These are phyloP conservation scores for Golubevia sp. DNA, from an alignment of 1,284 basidiomycete species.

Conservation along the genomic window DNA sequence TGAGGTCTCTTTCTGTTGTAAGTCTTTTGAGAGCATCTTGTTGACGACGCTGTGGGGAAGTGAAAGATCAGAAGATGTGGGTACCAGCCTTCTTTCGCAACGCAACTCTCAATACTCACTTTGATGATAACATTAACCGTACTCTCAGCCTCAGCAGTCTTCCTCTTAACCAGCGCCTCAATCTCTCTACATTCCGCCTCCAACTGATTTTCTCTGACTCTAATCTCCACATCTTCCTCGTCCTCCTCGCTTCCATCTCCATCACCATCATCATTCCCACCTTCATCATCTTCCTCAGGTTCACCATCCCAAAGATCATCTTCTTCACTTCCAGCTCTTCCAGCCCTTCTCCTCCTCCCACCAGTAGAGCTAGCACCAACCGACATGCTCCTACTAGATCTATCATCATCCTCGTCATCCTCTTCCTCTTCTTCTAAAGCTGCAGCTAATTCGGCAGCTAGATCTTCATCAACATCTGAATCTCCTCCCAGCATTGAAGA, in stretches of 20 bases:
- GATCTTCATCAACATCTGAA: slow-evolving; percentile 52
- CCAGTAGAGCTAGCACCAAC: no score
- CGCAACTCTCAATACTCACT: slow-evolving; percentile 3
- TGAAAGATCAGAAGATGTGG: not conserved
- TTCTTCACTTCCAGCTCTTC: no score
- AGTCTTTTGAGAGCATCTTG: slow-evolving; percentile 50
- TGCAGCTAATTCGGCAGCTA: slow-evolving; percentile 58
- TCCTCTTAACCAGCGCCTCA: slow-evolving; percentile 48
- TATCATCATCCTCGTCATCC: slow-evolving; percentile 39
- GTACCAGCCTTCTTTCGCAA: not conserved
- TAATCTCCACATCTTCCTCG: slow-evolving; percentile 41
- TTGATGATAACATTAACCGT: slow-evolving; percentile 56
- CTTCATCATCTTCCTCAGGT: slow-evolving; percentile 34
- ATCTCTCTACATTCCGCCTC: slow-evolving; percentile 58
- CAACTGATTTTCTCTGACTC: slow-evolving; percentile 54
- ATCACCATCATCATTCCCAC: slow-evolving; percentile 6
- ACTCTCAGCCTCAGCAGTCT: slow-evolving; percentile 51
- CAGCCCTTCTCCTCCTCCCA: no score
- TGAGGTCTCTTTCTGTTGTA: slow-evolving; percentile 48
- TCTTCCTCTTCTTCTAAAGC: slow-evolving; percentile 53
- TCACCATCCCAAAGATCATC: no score
- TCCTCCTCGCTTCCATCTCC: slow-evolving; percentile 24
- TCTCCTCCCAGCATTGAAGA: slow-evolving; percentile 1
- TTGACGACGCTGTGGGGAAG: slow-evolving; percentile 33
- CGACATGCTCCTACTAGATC: no score